Evolutionary conservation across 1,284 basidiomycete species (phyloP), one percentile per base, ranked within the genome.

Genomic region (Coriolopsis trogii): DNA sequence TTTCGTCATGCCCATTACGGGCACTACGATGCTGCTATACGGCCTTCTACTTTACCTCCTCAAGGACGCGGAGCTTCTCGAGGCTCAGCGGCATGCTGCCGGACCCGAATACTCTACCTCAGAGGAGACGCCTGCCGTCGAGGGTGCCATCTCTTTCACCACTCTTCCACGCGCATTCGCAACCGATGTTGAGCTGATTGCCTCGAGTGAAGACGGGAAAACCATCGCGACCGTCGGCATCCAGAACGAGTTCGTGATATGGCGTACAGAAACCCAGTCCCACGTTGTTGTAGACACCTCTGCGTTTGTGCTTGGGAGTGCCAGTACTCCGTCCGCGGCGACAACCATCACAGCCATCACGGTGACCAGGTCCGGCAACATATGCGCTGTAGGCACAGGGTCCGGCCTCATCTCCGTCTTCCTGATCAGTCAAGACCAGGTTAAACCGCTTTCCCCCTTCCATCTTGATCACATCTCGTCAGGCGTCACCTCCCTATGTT

Each of bases 51-150:
- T 93, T n/a, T 95, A 95, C 66, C 78, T 99, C 1, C 76, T 98
- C 52, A 96, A 96, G 72, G 89, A 97, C 59, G 85, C 93, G 0
- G 94, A 98, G 55, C 79, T 95, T 2, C 80, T 98, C 13, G 94
- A 95, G 63, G 88, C 89, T 4, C 93, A 95, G 63, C 78, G 87
- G 37, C 80, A 89, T 67, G 74, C 80, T 41, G 71, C 75, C 12
- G 79, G 81, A 44, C 60, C 66, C 1, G 70, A 73, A 6, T 48
- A 58, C 6, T 53, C 56, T 10, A 66, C 64, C 20, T 66, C 49
- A 5, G 62, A 73, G 38, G 66, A 73, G 51, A 61, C 61, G 55
- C 58, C 63, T 4, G 62, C 70, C n/a, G 66, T 84, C 6, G 74
- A 81, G 46, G 73, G 70, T 20, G 66, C 71, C 16, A 67, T 87